Evolutionary conservation across 1,139 yeast genomes (phyloP).

Genomic region (Candida anutae): DNA sequence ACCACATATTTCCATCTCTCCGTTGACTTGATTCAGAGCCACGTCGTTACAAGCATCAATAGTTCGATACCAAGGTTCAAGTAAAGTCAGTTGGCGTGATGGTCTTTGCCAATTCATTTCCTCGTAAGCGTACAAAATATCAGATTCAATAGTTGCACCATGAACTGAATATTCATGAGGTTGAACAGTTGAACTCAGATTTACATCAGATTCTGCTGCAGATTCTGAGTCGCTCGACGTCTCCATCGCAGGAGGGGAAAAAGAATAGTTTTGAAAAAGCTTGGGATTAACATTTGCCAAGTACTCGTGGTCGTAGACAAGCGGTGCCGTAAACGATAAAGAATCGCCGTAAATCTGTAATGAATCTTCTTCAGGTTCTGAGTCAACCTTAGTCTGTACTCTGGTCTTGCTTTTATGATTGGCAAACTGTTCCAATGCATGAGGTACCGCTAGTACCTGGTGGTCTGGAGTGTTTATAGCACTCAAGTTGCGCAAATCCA

Average conservation of each 20-base stretch:
- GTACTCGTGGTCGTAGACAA: slow-evolving; percentile 40
- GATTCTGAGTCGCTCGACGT: background rate
- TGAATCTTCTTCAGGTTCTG: background rate
- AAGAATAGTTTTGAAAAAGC: slow-evolving; percentile 31
- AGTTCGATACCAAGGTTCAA: too few relatives aligned
- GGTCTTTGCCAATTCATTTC: slow-evolving; percentile 9
- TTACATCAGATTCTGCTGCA: background rate
- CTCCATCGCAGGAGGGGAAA: slow-evolving; percentile 15
- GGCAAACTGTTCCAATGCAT: slow-evolving; percentile 36
- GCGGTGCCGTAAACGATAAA: slow-evolving; percentile 27
- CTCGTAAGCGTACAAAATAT: slow-evolving; percentile 9
- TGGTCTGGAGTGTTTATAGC: slow-evolving; percentile 34
- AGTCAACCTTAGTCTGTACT: background rate
- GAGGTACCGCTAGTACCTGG: slow-evolving; percentile 58
- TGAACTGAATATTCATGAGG: background rate
- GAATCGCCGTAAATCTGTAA: slow-evolving; percentile 9
- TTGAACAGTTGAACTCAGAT: background rate
- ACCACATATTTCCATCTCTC: slow-evolving; percentile 41
- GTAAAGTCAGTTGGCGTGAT: slow-evolving; percentile 1
- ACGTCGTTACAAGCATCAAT: background rate
- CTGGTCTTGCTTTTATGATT: slow-evolving; percentile 13
- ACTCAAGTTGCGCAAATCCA: slow-evolving; percentile 65
- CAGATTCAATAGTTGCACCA: slow-evolving; percentile 6
- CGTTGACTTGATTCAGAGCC: slow-evolving; percentile 10
- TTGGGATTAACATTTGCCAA: slow-evolving; percentile 31